These are phyloP conservation scores for Herpotrichia juniperi DNA, from an alignment of 2,329 filamentous ascomycete genomes.

Conservation along the genomic window DNA sequence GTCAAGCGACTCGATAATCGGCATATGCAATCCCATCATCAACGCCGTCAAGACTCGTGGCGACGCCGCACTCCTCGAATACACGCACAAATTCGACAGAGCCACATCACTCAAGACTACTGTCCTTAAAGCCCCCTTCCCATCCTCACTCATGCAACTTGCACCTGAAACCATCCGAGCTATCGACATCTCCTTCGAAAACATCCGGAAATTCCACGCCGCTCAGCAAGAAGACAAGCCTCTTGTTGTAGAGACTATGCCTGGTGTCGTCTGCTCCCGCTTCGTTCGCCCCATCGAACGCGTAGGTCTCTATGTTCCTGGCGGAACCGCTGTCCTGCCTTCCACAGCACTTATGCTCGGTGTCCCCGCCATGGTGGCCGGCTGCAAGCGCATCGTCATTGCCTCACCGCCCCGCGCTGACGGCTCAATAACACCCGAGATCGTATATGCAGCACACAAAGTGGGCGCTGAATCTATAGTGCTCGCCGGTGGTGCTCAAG, in stretches of 20 bases:
- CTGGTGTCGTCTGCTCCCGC: conserved; percentile 90
- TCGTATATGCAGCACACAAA: conserved; percentile 97
- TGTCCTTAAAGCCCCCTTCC: conserved; percentile 88
- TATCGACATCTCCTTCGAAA: conserved; percentile 93
- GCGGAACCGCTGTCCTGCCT: conserved; percentile 94
- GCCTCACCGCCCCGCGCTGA: conserved; percentile 90
- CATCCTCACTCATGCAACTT: conserved; percentile 82
- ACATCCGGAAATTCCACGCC: conserved; percentile 91
- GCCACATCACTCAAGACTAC: conserved; percentile 88
- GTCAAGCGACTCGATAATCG: conserved; percentile 91
- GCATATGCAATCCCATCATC: conserved; percentile 90
- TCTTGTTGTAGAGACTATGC: conserved; percentile 94
- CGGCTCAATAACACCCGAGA: conserved; percentile 91
- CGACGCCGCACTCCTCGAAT: conserved; percentile 86
- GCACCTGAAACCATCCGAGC: conserved; percentile 82
- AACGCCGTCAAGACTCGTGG: conserved; percentile 82
- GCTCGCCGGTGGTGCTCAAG: conserved; percentile 92
- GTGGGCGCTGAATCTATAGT: conserved; percentile 96
- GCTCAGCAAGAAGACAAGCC: conserved; percentile 86
- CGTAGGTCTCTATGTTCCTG: conserved; percentile 95
- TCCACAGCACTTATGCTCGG: conserved; percentile 98
- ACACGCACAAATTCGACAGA: conserved; percentile 98
- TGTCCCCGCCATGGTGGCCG: conserved; percentile 95
- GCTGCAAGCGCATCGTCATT: conserved; percentile 92
- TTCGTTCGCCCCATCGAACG: conserved; percentile 92